phyloP scores from a whole-genome alignment of 805 yeast species.

The Grigorovia humatica region DNA sequence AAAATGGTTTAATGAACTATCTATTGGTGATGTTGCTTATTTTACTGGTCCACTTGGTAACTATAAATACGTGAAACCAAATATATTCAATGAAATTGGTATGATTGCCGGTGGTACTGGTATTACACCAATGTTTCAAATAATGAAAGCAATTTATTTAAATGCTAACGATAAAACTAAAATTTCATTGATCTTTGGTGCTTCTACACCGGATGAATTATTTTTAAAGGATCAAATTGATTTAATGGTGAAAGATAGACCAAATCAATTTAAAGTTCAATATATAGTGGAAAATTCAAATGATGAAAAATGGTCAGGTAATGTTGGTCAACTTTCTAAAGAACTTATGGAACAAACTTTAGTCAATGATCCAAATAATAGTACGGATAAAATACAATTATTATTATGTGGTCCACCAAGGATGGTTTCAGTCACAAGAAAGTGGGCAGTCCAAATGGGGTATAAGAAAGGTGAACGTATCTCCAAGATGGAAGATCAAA shows the following conservation, averaged over 20 bases:
- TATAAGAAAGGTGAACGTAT: conserved; percentile 79
- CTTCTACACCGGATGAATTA: conserved; percentile 70
- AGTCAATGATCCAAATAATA: conserved; percentile 42
- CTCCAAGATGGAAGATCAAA: conserved; percentile 81
- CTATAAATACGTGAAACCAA: conserved; percentile 63
- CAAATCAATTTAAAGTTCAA: conserved; percentile 52
- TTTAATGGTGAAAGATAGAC: conserved; percentile 43
- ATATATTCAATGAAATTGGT: conserved; percentile 60
- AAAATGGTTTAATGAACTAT: conserved; percentile 54
- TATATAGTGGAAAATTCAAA: conserved; percentile 35
- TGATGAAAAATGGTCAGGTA: conserved; percentile 58
- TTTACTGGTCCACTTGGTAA: conserved; percentile 89
- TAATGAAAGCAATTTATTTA: conserved; percentile 66
- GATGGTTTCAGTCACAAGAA: conserved; percentile 78
- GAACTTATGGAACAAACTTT: conserved; percentile 50
- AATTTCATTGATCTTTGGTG: conserved; percentile 69
- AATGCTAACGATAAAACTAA: conserved; percentile 74
- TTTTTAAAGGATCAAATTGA: conserved; percentile 74
- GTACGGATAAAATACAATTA: conserved; percentile 41
- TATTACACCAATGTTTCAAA: conserved; percentile 91
- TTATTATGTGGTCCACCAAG: conserved; percentile 92
- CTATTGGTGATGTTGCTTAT: conserved; percentile 67
- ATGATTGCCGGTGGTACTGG: conserved; percentile 98
- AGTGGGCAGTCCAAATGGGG: conserved; percentile 64
- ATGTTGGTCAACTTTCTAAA: conserved; percentile 65